phyloP scores from a whole-genome alignment of 2,329 filamentous ascomycete species.

The Teratosphaeria destructans region DNA sequence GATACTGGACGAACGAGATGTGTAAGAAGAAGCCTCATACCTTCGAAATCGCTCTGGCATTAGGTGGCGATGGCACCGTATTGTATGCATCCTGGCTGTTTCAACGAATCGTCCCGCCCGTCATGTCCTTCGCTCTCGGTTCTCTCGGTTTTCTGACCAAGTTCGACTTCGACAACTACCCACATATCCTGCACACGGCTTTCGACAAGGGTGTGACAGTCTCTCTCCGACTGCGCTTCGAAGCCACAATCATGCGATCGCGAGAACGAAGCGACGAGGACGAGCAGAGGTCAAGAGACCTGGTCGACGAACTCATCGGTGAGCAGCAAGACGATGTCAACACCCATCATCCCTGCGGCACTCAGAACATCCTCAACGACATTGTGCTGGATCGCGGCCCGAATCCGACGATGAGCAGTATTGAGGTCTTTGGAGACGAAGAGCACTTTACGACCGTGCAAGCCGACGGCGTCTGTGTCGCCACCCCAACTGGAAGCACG shows the following conservation, averaged over 20 bases:
- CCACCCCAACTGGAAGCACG: conserved; percentile 87
- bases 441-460: conserved; percentile 91
- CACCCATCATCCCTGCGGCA: conserved; percentile 75
- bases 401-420: conserved; percentile 85
- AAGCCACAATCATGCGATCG: conserved; percentile 85
- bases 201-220: conserved; percentile 81
- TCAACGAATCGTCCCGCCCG: conserved; percentile 85
- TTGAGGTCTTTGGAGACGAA: conserved; percentile 88
- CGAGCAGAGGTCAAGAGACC: conserved; percentile 43
- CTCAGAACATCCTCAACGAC: conserved; percentile 88
- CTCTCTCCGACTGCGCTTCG: conserved; percentile 77
- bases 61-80: conserved; percentile 82
- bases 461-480: conserved; percentile 86
- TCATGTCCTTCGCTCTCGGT: conserved; percentile 81
- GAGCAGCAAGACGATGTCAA: conserved; percentile 73
- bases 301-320: conserved; percentile 83
- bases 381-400: conserved; percentile 93
- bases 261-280: conserved; percentile 24
- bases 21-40: conserved; percentile 69
- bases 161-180: conserved; percentile 76
- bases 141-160: conserved; percentile 93
- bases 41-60: conserved; percentile 86
- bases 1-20: conserved; percentile 75
- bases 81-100: conserved; percentile 95
- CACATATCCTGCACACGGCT: conserved; percentile 56